phyloP scores from a whole-genome alignment of 2,329 filamentous ascomycete species.

The Penicillium sp. region DNA sequence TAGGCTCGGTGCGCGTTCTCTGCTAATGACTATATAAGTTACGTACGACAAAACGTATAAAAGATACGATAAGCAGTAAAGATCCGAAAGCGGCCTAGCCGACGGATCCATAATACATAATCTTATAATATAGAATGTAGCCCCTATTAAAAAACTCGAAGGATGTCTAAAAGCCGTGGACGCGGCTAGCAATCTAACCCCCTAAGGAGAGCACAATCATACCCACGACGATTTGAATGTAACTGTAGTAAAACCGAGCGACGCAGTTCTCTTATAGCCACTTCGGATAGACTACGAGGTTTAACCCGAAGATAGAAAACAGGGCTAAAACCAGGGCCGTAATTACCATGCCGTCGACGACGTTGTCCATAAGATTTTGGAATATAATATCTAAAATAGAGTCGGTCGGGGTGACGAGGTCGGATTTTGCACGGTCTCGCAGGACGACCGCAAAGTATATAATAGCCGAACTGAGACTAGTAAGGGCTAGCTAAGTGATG shows the following conservation, averaged over 20 bases:
- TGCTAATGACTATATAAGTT: neutral
- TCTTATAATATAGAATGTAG: slow-evolving; percentile 8
- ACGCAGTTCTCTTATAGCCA: slow-evolving; percentile 1
- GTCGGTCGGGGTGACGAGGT: neutral
- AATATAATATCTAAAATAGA: slow-evolving; percentile 5
- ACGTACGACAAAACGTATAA: slow-evolving; percentile 1
- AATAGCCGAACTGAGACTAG: neutral
- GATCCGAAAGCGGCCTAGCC: slow-evolving; percentile 7
- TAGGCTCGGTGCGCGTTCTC: neutral
- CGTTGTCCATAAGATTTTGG: slow-evolving; percentile 3
- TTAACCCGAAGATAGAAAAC: slow-evolving; percentile 5
- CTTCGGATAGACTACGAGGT: neutral
- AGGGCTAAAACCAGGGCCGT: slow-evolving; percentile 3
- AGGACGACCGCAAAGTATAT: neutral
- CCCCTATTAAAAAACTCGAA: slow-evolving; percentile 8
- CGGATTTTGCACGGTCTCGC: neutral
- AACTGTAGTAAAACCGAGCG: slow-evolving; percentile 5
- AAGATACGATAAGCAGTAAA: slow-evolving; percentile 2
- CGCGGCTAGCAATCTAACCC: slow-evolving; percentile 6
- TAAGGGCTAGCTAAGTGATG: slow-evolving; percentile 3
- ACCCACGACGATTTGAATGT: slow-evolving; percentile 2
- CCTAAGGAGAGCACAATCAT: slow-evolving; percentile 3
- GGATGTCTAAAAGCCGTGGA: slow-evolving; percentile 8
- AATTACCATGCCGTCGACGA: slow-evolving; percentile 6
- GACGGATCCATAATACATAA: slow-evolving; percentile 13